A percentile compares a stretch with the other conserved stretches of the same genome.
Evolutionary conservation across 768 basidiomycete genomes (phyloP).

Genomic region (Kwoniella sp.): DNA sequence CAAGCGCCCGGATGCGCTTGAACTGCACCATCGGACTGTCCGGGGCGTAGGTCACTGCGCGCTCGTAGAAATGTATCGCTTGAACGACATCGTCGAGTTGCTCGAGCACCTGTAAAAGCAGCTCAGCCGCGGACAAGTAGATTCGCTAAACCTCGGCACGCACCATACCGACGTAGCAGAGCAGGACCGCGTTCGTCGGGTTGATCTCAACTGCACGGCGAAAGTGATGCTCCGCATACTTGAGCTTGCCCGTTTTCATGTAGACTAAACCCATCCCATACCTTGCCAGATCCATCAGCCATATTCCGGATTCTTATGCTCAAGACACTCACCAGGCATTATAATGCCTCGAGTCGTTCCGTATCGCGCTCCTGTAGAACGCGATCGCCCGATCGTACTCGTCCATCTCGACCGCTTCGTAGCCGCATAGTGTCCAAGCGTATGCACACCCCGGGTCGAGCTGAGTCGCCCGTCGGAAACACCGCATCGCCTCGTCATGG

Average conservation of each 20-base stretch:
- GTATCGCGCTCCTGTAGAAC: constrained; percentile 87
- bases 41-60: constrained; percentile 72
- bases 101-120: constrained; percentile 68
- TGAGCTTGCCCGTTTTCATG: constrained; percentile 85
- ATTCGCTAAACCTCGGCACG: constrained; percentile 49
- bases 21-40: constrained; percentile 91
- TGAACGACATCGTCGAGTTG: constrained; percentile 69
- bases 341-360: constrained; percentile 88
- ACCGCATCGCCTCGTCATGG: constrained; percentile 83
- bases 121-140: constrained; percentile 17
- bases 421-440: constrained; percentile 91
- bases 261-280: constrained; percentile 98
- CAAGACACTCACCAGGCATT: constrained; percentile 97
- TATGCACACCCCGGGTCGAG: constrained; percentile 88
- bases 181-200: constrained; percentile 87
- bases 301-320: not conserved
- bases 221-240: constrained; percentile 94
- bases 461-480: constrained; percentile 86
- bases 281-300: constrained; percentile 55
- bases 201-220: constrained; percentile 87
- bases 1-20: constrained; percentile 84
- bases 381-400: constrained; percentile 86
- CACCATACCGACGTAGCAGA: constrained; percentile 95
- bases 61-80: constrained; percentile 74
- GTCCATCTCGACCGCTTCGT: constrained; percentile 87